Percentiles rank a stretch among this genome's conserved stretches.
phyloP scores from a whole-genome alignment of 768 basidiomycete genomes.

The Pleurotus platypus region DNA sequence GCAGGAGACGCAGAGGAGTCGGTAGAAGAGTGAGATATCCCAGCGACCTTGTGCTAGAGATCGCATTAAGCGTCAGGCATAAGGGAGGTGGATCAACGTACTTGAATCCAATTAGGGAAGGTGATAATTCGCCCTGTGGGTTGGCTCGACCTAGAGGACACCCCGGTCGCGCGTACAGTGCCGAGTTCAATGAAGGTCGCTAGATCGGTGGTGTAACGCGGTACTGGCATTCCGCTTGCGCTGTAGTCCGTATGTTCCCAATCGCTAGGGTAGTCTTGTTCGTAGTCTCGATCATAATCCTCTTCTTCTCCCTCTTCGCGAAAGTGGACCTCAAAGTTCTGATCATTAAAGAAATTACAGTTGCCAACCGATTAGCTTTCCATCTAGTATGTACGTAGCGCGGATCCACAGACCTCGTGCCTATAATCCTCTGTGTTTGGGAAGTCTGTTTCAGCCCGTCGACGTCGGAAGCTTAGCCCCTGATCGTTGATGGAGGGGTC shows the following conservation, averaged over 20 bases:
- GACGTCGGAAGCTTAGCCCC: slow-evolving; percentile 10
- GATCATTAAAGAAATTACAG: neutral
- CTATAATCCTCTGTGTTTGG: neutral
- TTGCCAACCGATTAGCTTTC: neutral
- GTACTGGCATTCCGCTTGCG: neutral
- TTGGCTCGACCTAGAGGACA: neutral
- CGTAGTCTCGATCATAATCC: neutral
- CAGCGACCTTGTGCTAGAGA: neutral
- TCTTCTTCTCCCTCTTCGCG: neutral
- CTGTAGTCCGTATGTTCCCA: neutral
- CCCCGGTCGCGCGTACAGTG: neutral
- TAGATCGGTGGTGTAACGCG: neutral
- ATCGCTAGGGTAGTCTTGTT: neutral
- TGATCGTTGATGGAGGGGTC: slow-evolving; percentile 8
- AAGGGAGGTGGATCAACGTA: neutral
- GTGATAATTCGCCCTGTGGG: slow-evolving; percentile 3
- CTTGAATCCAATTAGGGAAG: slow-evolving; percentile 8
- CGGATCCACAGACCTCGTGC: neutral
- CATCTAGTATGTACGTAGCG: neutral
- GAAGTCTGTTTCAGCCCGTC: neutral
- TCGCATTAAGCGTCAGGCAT: neutral
- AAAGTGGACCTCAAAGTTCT: neutral
- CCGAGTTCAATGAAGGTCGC: neutral
- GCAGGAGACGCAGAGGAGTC: neutral
- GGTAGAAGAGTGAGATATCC: neutral